Conservation (phyloP, 2,329 filamentous ascomycete genomes). For the Ophiobolus disseminans region DNA sequence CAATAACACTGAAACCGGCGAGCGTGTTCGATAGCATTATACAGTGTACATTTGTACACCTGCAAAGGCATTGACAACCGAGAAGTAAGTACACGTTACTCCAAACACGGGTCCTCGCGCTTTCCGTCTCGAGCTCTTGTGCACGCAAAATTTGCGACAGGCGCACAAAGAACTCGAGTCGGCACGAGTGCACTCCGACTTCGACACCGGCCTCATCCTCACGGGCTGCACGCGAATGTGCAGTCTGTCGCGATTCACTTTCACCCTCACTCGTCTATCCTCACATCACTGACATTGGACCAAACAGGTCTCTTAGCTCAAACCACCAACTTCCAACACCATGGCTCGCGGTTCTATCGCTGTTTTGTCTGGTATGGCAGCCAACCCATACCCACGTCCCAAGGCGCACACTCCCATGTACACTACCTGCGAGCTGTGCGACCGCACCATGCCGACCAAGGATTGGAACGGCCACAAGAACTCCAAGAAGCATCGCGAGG, state of each 20-base stretch:
- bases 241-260: slow-evolving; percentile 3
- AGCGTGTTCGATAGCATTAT: too few species aligned
- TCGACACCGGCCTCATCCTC: too few species aligned
- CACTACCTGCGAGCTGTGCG: slow-evolving; percentile 42
- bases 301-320: not conserved
- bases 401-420: slow-evolving; percentile 24
- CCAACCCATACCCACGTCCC: slow-evolving; percentile 34
- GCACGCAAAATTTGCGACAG: too few species aligned
- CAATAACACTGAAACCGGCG: not conserved
- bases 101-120: too few species aligned
- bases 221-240: too few species aligned
- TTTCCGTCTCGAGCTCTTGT: too few species aligned
- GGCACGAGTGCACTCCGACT: too few species aligned
- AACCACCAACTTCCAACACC: slow-evolving; percentile 1
- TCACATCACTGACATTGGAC: slow-evolving; percentile 7
- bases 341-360: slow-evolving; percentile 15
- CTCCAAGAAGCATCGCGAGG: slow-evolving; percentile 41
- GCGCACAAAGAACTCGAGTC: too few species aligned
- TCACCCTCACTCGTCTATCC: not conserved
- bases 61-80: not conserved
- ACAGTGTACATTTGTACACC: not conserved
- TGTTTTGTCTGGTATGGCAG: slow-evolving; percentile 9
- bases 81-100: too few species aligned
- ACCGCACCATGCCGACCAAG: slow-evolving; percentile 37
- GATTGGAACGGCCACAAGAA: slow-evolving; percentile 42